phyloP scores from a whole-genome alignment of 1,139 yeast genomes.

The Magnusiomyces suaveolens region DNA sequence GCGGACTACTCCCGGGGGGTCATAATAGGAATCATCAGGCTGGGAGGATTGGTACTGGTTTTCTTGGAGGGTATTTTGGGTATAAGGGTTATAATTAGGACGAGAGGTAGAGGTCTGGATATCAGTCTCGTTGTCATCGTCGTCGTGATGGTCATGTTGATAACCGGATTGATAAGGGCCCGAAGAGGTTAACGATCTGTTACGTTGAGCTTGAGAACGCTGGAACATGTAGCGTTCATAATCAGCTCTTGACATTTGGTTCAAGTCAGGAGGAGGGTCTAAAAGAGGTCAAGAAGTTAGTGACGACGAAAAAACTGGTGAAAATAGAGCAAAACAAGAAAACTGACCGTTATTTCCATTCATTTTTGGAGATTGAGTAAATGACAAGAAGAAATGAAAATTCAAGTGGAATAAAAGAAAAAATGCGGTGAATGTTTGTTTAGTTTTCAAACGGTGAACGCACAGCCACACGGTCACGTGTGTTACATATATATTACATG shows the following conservation, averaged over 20 bases:
- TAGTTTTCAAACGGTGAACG: no score
- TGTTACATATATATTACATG: no score
- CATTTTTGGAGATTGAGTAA: no score
- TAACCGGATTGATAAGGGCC: not conserved
- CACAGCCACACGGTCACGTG: no score
- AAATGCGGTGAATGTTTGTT: no score
- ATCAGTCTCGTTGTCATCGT: not conserved
- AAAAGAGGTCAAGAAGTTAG: not conserved
- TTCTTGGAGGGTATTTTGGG: not conserved
- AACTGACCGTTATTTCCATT: not conserved
- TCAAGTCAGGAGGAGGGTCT: not conserved
- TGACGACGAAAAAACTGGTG: no score
- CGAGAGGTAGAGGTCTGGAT: not conserved
- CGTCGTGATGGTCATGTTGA: conserved; percentile 1
- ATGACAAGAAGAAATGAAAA: no score
- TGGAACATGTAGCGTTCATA: conserved; percentile 3
- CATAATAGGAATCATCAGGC: conserved; percentile 10
- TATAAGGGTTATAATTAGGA: not conserved
- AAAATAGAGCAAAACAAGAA: no score
- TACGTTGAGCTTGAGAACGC: not conserved
- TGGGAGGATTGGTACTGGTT: not conserved
- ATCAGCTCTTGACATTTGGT: not conserved
- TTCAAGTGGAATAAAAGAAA: no score
- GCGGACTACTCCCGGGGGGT: conserved; percentile 10
- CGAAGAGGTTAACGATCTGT: not conserved